These are phyloP conservation scores for Kwoniella europaea DNA, from an alignment of 768 basidiomycete species.

Conservation along the genomic window DNA sequence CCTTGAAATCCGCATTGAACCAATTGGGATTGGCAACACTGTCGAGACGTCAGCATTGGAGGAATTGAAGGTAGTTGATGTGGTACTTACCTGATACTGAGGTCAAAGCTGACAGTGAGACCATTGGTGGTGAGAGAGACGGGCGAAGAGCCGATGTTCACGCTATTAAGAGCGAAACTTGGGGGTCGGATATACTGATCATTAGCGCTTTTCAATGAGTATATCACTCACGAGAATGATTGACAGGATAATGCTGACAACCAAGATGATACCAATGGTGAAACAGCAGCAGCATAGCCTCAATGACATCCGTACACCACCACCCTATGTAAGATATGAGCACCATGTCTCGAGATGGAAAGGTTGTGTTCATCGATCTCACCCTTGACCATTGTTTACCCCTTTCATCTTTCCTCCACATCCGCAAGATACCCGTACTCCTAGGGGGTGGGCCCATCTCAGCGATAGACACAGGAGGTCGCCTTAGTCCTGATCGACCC, in stretches of 20 bases:
- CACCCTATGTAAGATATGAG: slow-evolving; percentile 40
- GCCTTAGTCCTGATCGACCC: slow-evolving; percentile 39
- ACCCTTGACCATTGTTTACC: slow-evolving; percentile 57
- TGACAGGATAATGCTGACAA: slow-evolving; percentile 50
- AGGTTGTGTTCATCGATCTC: slow-evolving; percentile 4
- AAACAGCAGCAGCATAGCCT: slow-evolving; percentile 54
- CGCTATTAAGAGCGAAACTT: slow-evolving; percentile 46
- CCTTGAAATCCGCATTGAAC: slow-evolving; percentile 55
- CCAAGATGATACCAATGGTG: slow-evolving; percentile 43
- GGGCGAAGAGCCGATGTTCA: slow-evolving; percentile 46
- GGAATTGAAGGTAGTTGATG: neutral
- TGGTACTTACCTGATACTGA: slow-evolving; percentile 46
- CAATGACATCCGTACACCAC: slow-evolving; percentile 45
- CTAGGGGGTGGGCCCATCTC: slow-evolving; percentile 47
- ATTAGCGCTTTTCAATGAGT: neutral
- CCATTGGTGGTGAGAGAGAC: slow-evolving; percentile 45
- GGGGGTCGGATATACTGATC: slow-evolving; percentile 56
- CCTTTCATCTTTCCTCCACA: slow-evolving; percentile 58
- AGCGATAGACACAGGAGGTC: slow-evolving; percentile 41
- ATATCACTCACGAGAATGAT: slow-evolving; percentile 47
- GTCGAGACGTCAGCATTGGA: neutral
- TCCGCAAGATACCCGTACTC: slow-evolving; percentile 56
- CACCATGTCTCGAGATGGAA: neutral
- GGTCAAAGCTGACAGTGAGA: slow-evolving; percentile 47
- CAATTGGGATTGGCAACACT: slow-evolving; percentile 57